phyloP scores from a whole-genome alignment of 495 filamentous ascomycete genomes.

The Podospora australis region DNA sequence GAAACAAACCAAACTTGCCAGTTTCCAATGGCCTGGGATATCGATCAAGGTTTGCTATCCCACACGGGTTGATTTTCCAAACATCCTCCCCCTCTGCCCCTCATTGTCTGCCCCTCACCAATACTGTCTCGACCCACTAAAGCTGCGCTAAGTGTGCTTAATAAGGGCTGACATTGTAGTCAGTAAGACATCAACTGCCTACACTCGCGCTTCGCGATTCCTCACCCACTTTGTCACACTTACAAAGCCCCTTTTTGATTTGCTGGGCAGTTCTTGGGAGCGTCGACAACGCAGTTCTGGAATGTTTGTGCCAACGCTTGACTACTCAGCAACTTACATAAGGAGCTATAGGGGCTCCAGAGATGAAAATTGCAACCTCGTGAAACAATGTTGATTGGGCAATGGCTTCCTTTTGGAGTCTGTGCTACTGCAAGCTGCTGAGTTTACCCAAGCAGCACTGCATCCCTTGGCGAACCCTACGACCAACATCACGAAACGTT shows the following conservation, averaged over 20 bases:
- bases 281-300: neutral
- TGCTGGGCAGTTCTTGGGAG: neutral
- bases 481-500: neutral
- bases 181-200: neutral
- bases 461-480: neutral
- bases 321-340: no score
- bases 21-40: no score
- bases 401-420: no score
- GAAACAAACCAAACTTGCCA: no score
- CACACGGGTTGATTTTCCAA: neutral
- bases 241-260: neutral
- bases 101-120: neutral
- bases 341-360: no score
- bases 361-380: no score
- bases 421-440: neutral
- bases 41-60: no score
- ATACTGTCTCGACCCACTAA: neutral
- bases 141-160: constrained; percentile 12
- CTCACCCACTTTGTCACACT: neutral
- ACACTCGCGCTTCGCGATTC: neutral
- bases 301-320: no score
- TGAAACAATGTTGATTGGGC: no score
- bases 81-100: neutral
- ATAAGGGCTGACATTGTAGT: constrained; percentile 22
- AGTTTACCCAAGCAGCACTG: neutral